Evolutionary conservation across 495 filamentous ascomycete genomes (phyloP).

Genomic region (Daldinia caldariorum): DNA sequence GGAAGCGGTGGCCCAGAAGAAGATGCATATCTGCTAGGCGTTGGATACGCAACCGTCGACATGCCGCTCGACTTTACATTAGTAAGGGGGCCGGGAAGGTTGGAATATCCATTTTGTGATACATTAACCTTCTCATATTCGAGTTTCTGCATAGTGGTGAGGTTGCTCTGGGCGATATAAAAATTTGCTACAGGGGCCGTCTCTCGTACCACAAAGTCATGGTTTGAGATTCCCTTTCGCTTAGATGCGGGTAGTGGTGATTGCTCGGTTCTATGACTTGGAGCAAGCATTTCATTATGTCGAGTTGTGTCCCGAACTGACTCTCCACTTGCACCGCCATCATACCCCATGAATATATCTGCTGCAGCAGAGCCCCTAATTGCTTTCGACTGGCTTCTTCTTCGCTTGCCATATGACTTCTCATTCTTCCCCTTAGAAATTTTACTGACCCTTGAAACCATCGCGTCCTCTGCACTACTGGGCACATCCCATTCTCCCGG

Average conservation of each 20-base stretch:
- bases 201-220: constrained; percentile 26
- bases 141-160: constrained; percentile 49
- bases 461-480: constrained; percentile 37
- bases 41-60: constrained; percentile 45
- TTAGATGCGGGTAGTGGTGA: constrained; percentile 19
- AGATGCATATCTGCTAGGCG: constrained; percentile 42
- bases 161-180: constrained; percentile 44
- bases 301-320: constrained; percentile 1
- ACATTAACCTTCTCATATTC: constrained; percentile 44
- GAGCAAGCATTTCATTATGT: constrained; percentile 16
- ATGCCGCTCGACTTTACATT: constrained; percentile 45
- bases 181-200: constrained; percentile 26
- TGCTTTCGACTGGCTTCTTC: constrained; percentile 18
- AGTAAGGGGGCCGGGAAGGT: constrained; percentile 22
- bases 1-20: constrained; percentile 44
- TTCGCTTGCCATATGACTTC: constrained; percentile 35
- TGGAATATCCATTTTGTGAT: constrained; percentile 29
- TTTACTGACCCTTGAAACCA: constrained; percentile 5
- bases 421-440: constrained; percentile 26
- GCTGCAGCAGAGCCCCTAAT: constrained; percentile 17
- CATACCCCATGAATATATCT: constrained; percentile 28
- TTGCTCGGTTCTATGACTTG: neutral
- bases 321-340: constrained; percentile 1
- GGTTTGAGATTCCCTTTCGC: constrained; percentile 23
- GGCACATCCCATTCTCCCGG: constrained; percentile 46